Evolutionary conservation across 169 alveolate genomes (phyloP), one percentile per base, ranked within the genome.

Genomic region (Plasmodium vivax): DNA sequence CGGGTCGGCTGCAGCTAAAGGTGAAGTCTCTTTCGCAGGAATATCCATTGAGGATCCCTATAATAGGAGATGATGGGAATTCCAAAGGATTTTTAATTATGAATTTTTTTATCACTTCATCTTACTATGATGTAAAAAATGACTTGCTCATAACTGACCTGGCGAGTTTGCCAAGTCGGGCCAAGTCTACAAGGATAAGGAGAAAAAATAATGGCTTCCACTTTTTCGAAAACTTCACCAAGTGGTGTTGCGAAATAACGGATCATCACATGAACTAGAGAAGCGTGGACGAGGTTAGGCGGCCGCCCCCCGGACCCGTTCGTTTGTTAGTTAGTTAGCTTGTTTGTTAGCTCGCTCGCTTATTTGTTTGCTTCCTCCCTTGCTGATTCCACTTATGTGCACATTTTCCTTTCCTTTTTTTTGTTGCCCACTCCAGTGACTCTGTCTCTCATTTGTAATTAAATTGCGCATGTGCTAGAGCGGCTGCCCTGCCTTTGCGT

Each of bases 201-300:
- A 87, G 95, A 93, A 96, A 87, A 56, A 95, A 87, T 38, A 84
- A 93, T 83, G 97, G 95, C 0, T 58, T 94, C n/a, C 92, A 71
- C 77, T 62, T 96, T 47, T 92, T 96, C 47, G 95, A 95, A 71
- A 95, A 96, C 73, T 95, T 96, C 41, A 96, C 96, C 30, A 84
- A 96, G 92, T 96, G 97, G 97, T 96, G 97, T 91, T 96, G 97
- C 77, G 97, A 96, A 92, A 96, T 96, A 71, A 84, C 97, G 2
- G 97, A 96, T 82, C 85, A 95, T 93, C 96, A 95, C 84, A 82
- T 96, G 47, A 88, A 93, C 84, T 96, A 92, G 85, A 2, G 30
- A 16, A 79, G 16, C 14, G 68, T 14, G 19, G 9, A 0, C 10
- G 14, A 62, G 12, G 14, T 27, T 27, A 62, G 16, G 36, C 14